Base-by-base conservation (phyloP, 352 stramenopile species). In the Globisporangium megalacanthum region DNA sequence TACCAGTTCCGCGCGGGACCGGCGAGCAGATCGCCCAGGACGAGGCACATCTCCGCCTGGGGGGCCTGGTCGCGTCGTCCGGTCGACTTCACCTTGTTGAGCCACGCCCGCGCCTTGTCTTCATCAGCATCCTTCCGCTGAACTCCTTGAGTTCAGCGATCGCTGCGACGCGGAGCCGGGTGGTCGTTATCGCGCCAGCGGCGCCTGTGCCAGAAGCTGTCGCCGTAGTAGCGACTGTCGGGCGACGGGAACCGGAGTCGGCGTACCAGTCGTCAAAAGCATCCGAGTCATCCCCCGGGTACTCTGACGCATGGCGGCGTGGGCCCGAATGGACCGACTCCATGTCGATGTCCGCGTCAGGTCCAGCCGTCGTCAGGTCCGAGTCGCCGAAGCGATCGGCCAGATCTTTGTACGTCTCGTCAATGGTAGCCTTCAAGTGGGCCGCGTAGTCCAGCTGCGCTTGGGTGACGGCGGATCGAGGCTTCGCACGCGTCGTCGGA, bases 71-170 rank as follows among this genome's bases (percentile, higher is more conserved):
- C 60, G 3, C 60, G 44, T 11, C 60, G 49, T 0, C 48, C n/a
- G 0, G 49, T 54, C 0, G 60, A 61, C 29, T 56, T 46, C 7
- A 66, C 19, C 0, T 55, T 51, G 31, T 66, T 62, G 0, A 62
- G 14, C 54, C 60, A 66, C 0, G 50, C 7, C 14, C 54, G 4
- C 1, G 60, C 54, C n/a, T 66, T 66, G 44, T 66, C 54, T 29
- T 66, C 60, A 7, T 51, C 56, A 1, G 48, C 5, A 22, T 66
- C 60, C 0, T 35, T 49, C 53, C 60, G 15, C 49, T 7, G 44
- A 62, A 66, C 33, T 56, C 41, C 29, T 59, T 62, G 9, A 66
- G n/a, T 13, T 62, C 54, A 0, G 54, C 61, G 0, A 52, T 61
- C 25, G 49, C 54, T 0, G 60, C 61, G 2, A 62, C 20, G 1